A percentile compares a stretch with the other conserved stretches of the same genome.
Evolutionary conservation across 2,329 filamentous ascomycete species (phyloP).

Genomic region (Plenodomus biglobosus): DNA sequence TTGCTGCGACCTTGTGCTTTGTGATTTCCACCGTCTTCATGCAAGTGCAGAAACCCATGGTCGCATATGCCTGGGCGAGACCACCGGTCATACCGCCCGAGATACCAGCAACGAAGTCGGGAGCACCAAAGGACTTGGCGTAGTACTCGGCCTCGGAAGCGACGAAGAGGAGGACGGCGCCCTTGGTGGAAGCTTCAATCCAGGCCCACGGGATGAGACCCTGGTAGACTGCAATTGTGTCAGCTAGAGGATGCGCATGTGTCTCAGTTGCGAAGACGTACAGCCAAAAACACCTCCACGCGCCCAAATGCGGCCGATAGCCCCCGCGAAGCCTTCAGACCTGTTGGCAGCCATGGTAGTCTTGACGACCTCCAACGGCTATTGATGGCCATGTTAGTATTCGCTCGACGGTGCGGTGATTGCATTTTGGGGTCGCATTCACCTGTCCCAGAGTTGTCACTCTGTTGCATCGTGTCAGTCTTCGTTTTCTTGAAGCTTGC

Average conservation of each 20-base stretch:
- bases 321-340: conserved; percentile 78
- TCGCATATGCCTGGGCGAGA: conserved; percentile 96
- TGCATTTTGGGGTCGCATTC: conserved; percentile 3
- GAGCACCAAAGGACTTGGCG: conserved; percentile 78
- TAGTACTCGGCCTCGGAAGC: conserved; percentile 97
- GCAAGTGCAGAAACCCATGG: conserved; percentile 99
- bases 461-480: conserved; percentile 40
- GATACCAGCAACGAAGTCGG: conserved; percentile 87
- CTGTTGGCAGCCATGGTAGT: conserved; percentile 99
- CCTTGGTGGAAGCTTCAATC: conserved; percentile 99
- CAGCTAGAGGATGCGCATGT: conserved; percentile 44
- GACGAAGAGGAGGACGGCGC: conserved; percentile 97
- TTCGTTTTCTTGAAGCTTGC: conserved; percentile 3
- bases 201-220: conserved; percentile 93
- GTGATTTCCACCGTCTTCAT: conserved; percentile 99
- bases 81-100: conserved; percentile 88
- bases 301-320: conserved; percentile 85
- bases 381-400: conserved; percentile 55
- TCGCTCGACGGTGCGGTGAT: not conserved
- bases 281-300: conserved; percentile 93
- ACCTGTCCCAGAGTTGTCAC: conserved; percentile 70
- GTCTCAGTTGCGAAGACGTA: conserved; percentile 56
- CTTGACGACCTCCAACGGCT: conserved; percentile 98
- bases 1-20: conserved; percentile 87
- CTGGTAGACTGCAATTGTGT: conserved; percentile 77